Percentiles rank a stretch among this genome's conserved stretches.
Evolutionary conservation across 1,284 basidiomycete species (phyloP).

Genomic region (Golubevia sp.): DNA sequence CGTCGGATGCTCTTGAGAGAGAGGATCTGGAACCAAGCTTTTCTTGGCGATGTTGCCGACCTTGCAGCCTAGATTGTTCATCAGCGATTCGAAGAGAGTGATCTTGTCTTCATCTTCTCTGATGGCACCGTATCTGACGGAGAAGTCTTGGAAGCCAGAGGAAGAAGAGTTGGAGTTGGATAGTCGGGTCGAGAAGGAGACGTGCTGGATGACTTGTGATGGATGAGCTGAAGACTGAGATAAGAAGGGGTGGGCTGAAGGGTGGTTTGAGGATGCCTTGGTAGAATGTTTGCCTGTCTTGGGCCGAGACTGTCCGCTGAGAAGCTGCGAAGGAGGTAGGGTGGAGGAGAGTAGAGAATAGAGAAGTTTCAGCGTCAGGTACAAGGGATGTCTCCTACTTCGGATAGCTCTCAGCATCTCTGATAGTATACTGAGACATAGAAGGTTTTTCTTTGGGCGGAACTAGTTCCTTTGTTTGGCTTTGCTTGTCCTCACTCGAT

Average conservation of each 20-base stretch:
- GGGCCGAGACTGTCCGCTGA: slow-evolving; percentile 1
- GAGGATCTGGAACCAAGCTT: slow-evolving; percentile 40
- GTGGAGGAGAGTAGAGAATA: background rate
- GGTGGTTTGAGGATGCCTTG: background rate
- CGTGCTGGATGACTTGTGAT: slow-evolving; percentile 24
- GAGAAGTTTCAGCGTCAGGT: too few relatives aligned
- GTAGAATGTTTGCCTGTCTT: background rate
- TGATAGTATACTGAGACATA: too few relatives aligned
- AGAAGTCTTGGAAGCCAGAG: slow-evolving; percentile 47
- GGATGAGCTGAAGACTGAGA: background rate
- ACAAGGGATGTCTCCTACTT: too few relatives aligned
- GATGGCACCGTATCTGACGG: slow-evolving; percentile 51
- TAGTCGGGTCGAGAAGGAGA: slow-evolving; percentile 35
- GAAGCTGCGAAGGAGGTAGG: background rate
- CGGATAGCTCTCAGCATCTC: too few relatives aligned
- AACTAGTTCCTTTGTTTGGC: too few relatives aligned
- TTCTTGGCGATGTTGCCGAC: slow-evolving; percentile 33
- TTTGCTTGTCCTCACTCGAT: too few relatives aligned
- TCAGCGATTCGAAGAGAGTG: slow-evolving; percentile 48
- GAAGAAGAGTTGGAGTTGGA: background rate
- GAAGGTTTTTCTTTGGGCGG: too few relatives aligned
- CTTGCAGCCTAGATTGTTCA: slow-evolving; percentile 37
- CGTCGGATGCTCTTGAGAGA: slow-evolving; percentile 6
- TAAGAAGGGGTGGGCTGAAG: slow-evolving; percentile 28
- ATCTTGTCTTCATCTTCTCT: slow-evolving; percentile 37